Evolutionary conservation across 1,284 basidiomycete genomes (phyloP), one percentile per base, ranked within the genome.

Genomic region (Phlebopus sp.): DNA sequence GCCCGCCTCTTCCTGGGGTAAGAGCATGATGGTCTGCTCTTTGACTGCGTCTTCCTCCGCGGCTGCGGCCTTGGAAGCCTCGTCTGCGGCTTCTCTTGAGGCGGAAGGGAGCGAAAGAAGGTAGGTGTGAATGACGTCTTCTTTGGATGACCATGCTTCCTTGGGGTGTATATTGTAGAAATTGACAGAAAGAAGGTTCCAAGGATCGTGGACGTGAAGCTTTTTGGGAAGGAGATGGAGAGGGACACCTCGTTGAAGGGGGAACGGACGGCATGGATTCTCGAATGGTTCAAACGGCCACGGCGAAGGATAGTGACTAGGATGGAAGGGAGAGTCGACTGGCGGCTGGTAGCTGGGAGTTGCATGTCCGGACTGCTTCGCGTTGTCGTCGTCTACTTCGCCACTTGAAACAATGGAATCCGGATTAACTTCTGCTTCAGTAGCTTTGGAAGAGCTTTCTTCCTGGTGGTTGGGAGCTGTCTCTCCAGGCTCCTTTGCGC

Each of bases 201-300:
- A 60, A 25, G 57, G 57, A 38, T 59, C 57, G 14, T 59, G 57
- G 1, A 59, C 58, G 7, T 53, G 30, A 3, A 59, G 50, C 21
- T 55, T 59, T 39, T 58, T 47, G 2, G 57, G 57, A 21, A 59
- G 46, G 30, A 59, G 56, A 17, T 59, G 53, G 1, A 51, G 46
- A 2, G 58, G 58, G 48, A 59, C 46, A 7, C 38, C 19, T n/a
- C 52, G 38, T 31, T 49, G 50, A 4, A 59, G 58, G 18, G 15
- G 3, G 17, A 46, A 48, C 0, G 50, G 50, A 13, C 35, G 21
- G 11, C 14, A 40, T 2, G 35, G 17, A 11, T 37, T 34, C 32
- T 49, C 49, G 25, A 57, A 60, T 0, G 57, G 57, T 9, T 31
- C 32, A 17, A 60, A 36, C 2, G 58, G 58, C 50, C 58, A 58